A percentile compares a stretch with the other conserved stretches of the same genome.
Conservation (phyloP, 257 asterid species). For the Pogostemon cablin region DNA sequence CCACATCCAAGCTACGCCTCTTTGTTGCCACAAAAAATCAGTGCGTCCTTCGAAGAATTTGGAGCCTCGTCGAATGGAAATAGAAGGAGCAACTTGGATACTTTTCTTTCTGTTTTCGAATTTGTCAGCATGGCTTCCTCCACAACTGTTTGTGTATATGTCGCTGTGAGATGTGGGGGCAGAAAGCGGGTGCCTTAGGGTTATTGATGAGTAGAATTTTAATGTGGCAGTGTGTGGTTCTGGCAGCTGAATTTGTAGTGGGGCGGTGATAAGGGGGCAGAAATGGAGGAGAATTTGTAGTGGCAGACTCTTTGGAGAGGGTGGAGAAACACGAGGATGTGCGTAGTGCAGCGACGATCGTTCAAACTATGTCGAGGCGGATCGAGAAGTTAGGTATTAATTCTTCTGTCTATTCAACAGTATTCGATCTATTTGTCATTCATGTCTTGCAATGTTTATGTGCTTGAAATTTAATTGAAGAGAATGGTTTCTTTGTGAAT, state of each 20-base stretch:
- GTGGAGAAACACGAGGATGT: conserved; percentile 79
- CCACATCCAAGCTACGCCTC: conserved; percentile 30
- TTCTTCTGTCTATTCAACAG: too few species aligned
- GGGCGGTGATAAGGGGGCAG: conserved; percentile 74
- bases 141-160: conserved; percentile 48
- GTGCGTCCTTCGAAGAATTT: conserved; percentile 41
- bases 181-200: conserved; percentile 43
- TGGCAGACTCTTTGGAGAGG: conserved; percentile 57
- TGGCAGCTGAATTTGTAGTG: conserved; percentile 59
- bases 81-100: conserved; percentile 46
- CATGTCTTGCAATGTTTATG: too few species aligned
- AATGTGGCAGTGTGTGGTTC: conserved; percentile 70
- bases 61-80: conserved; percentile 24
- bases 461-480: too few species aligned
- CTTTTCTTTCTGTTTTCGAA: conserved; percentile 66
- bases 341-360: conserved; percentile 48
- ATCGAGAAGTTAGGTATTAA: conserved; percentile 87
- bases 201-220: conserved; percentile 52
- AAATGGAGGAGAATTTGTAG: conserved; percentile 80
- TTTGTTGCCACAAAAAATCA: conserved; percentile 36
- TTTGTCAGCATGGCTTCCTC: conserved; percentile 72
- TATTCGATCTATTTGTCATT: too few species aligned
- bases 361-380: conserved; percentile 73
- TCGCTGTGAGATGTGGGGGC: conserved; percentile 49
- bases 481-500: too few species aligned